Base-by-base conservation (phyloP, 2,329 filamentous ascomycete genomes). In the Trichoderma lentiforme region DNA sequence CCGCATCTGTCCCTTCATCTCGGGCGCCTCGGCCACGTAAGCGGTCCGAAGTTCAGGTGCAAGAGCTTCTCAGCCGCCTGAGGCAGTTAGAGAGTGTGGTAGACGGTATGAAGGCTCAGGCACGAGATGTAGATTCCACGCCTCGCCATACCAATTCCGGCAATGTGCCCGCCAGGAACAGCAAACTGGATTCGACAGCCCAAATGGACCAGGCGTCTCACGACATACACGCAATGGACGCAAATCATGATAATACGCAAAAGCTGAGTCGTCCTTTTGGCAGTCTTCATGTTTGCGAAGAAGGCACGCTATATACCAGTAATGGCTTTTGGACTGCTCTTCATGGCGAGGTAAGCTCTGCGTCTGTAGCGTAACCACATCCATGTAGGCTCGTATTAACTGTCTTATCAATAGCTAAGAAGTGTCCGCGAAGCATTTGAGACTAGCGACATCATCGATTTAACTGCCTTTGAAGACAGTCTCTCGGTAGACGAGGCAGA, bases 271-370 rank as follows among this genome's bases (percentile, higher is more conserved):
- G 30, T 34, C 36, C 63, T 3, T 65, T 8, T 79, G 65, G 65
- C 3, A 58, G 47, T 6, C 63, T 65, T 9, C 65, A 68, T 11
- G n/a, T 57, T 60, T 57, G 65, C 24, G 65, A 57, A 58, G 24
- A 53, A 8, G 65, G 65, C n/a, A 65, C 43, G 6, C 36, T 80
- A 11, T 77, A 77, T 36, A 75, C 79, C 21, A 78, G 76, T 18
- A 80, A 79, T 14, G 74, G 76, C 0, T 80, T 80, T 67, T 80
- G 79, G 79, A 73, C 78, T 5, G 75, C 80, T 7, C 80, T 80
- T 58, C 80, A 79, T 56, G 69, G 72, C 21, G 78, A 80, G 72
- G 78, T 78, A 66, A 39, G 47, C 18, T 34, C 15, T n/a, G 12
- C 24, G 2, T 24, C 28, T n/a, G 9, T 3, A 34, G 14, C 34